These are phyloP conservation scores for Alternaria arborescens DNA, from an alignment of 2,329 filamentous ascomycete species.

Conservation along the genomic window DNA sequence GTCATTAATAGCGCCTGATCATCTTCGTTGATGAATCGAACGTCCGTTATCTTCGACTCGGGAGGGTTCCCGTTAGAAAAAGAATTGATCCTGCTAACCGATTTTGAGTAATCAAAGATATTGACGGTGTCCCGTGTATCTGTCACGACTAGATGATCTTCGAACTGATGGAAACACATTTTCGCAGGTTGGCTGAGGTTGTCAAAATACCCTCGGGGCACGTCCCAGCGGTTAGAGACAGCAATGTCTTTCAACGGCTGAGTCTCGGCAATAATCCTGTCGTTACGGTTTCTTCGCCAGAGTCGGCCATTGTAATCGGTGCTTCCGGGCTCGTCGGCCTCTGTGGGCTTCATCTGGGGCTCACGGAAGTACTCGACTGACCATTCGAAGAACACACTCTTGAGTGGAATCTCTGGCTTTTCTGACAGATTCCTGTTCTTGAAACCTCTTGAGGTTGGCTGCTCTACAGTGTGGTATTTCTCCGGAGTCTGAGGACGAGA, in stretches of 20 bases:
- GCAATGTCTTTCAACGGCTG: constrained; percentile 93
- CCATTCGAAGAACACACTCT: constrained; percentile 90
- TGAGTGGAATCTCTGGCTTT: constrained; percentile 74
- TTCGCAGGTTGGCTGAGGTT: constrained; percentile 89
- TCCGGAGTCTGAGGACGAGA: constrained; percentile 71
- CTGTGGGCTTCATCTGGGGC: constrained; percentile 96
- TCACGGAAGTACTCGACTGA: constrained; percentile 97
- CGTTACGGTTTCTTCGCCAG: constrained; percentile 92
- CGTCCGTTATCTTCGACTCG: constrained; percentile 90
- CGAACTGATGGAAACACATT: constrained; percentile 97
- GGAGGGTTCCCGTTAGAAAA: constrained; percentile 95
- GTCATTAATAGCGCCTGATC: constrained; percentile 95
- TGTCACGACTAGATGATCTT: constrained; percentile 91
- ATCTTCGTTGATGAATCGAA: constrained; percentile 98
- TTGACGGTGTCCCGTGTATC: constrained; percentile 90
- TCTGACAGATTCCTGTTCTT: constrained; percentile 67
- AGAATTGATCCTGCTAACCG: constrained; percentile 75
- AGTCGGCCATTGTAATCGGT: constrained; percentile 95
- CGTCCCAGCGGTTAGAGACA: constrained; percentile 86
- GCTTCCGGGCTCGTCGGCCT: constrained; percentile 94
- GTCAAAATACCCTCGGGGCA: constrained; percentile 81
- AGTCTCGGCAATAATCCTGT: constrained; percentile 88
- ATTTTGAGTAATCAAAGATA: constrained; percentile 77
- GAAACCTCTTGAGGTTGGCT: constrained; percentile 82
- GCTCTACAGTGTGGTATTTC: constrained; percentile 74